Base-by-base conservation (phyloP, 2,329 filamentous ascomycete genomes). In the Penicillium sp. region DNA sequence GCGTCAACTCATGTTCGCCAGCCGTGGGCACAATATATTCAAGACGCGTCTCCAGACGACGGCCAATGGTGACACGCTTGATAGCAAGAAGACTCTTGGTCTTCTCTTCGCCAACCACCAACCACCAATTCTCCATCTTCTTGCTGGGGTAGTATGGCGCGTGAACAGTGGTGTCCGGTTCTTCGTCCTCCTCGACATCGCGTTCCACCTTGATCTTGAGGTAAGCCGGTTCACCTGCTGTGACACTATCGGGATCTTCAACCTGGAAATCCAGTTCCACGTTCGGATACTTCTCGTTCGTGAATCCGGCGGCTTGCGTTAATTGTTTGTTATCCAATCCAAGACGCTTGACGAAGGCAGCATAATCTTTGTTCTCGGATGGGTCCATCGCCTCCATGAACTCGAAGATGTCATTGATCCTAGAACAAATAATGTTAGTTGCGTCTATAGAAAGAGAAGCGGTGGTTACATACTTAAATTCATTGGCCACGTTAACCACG, bases 341-440 rank as follows among this genome's bases (percentile, higher is more conserved):
- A 40, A 99, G 82, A 3, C 85, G 83, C 68, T 90, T 87, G 62
- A 97, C 82, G 30, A 99, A 81, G 30, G 83, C 81, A 47, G 82
- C 81, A 71, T 96, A 93, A 61, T 96, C 82, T 42, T 88, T 78
- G 71, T 97, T 96, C 73, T 96, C 93, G 1, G 91, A 88, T 2
- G 93, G 92, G 70, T 96, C 94, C 93, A 99, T 99, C 61, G 91
- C 89, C 65, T 97, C 93, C 89, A 97, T 97, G 77, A 99, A 97
- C 69, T 96, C 92, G 66, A 96, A 93, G 62, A 99, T 87, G 66
- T 97, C 93, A 66, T 91, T 92, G 78, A 99, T 88, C 61, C 86
- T 90, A 66, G 59, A 61, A n/a, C 24, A 30, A 55, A 4, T 18
- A 18, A 38, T 46, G 24, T 53, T 55, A 57, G 62, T 67, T 21